Conservation (phyloP, 2,329 filamentous ascomycete genomes). For the Didymella glomerata region DNA sequence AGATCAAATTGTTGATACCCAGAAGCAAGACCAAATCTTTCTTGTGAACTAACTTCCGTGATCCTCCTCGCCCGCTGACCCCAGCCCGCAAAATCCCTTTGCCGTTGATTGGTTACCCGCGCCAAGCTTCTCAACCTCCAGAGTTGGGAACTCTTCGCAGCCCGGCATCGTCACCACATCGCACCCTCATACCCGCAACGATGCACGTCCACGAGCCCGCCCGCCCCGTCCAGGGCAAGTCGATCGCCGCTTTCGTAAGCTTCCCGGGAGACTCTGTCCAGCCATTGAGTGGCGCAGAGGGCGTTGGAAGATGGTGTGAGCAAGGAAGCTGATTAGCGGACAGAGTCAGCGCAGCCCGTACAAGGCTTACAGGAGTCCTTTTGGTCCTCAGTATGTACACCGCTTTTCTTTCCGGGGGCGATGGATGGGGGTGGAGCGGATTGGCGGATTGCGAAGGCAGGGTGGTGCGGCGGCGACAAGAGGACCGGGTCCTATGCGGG, state of each 20-base stretch:
- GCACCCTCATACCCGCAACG: conserved; percentile 20
- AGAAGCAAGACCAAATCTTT: background rate
- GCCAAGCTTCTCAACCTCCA: too few species aligned
- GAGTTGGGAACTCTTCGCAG: conserved; percentile 14
- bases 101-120: conserved; percentile 26
- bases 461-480: conserved; percentile 2
- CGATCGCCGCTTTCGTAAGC: conserved; percentile 43
- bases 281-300: conserved; percentile 25
- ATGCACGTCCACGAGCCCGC: conserved; percentile 22
- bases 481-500: background rate
- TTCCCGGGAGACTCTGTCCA: conserved; percentile 6
- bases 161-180: conserved; percentile 25
- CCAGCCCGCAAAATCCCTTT: conserved; percentile 36
- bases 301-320: conserved; percentile 1
- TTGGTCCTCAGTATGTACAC: conserved; percentile 64
- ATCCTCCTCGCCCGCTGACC: conserved; percentile 23
- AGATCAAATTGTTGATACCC: background rate
- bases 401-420: conserved; percentile 12
- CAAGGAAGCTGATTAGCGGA: conserved; percentile 28
- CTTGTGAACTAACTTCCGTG: background rate
- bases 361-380: conserved; percentile 64
- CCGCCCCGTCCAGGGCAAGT: conserved; percentile 35
- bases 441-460: background rate
- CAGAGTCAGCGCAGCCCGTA: conserved; percentile 50
- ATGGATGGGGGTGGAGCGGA: conserved; percentile 1